Evolutionary conservation across 164 flowering plant species (phyloP).

Genomic region (Liquidambar formosana): DNA sequence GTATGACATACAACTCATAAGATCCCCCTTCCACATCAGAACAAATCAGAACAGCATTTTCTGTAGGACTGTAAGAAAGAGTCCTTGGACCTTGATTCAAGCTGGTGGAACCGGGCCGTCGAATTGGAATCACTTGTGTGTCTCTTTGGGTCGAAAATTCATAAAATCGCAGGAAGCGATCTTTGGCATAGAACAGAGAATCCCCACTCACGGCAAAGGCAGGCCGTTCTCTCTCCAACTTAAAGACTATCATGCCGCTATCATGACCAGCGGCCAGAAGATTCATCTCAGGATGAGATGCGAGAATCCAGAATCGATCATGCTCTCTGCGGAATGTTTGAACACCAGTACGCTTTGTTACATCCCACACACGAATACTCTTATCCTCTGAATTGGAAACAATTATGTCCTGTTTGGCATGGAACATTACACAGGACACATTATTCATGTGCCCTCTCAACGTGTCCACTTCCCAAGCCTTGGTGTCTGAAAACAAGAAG

Average conservation of each 20-base stretch:
- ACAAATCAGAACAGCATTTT: slow-evolving; percentile 48
- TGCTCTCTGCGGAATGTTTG: slow-evolving; percentile 94
- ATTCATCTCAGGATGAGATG: slow-evolving; percentile 85
- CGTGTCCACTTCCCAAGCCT: slow-evolving; percentile 96
- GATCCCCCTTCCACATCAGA: slow-evolving; percentile 93
- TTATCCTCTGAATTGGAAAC: slow-evolving; percentile 87
- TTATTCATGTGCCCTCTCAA: slow-evolving; percentile 91
- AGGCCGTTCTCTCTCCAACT: slow-evolving; percentile 28
- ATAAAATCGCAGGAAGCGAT: slow-evolving; percentile 65
- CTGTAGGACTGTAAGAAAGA: slow-evolving; percentile 65
- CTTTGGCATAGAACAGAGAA: slow-evolving; percentile 61
- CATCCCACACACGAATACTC: slow-evolving; percentile 90
- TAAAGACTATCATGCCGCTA: slow-evolving; percentile 50
- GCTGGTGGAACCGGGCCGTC: slow-evolving; percentile 55
- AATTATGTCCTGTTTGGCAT: slow-evolving; percentile 69
- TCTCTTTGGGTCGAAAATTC: slow-evolving; percentile 52
- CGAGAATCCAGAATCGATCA: slow-evolving; percentile 80
- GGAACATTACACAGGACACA: slow-evolving; percentile 92
- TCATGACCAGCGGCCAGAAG: slow-evolving; percentile 95
- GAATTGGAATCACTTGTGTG: slow-evolving; percentile 43
- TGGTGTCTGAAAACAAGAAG: slow-evolving; percentile 64
- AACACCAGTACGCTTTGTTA: slow-evolving; percentile 77
- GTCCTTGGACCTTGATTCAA: slow-evolving; percentile 83
- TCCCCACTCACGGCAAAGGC: slow-evolving; percentile 27
- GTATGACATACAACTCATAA: slow-evolving; percentile 75